Evolutionary conservation across 768 basidiomycete species (phyloP).

Genomic region (Boletus pseudo-olivaceus): DNA sequence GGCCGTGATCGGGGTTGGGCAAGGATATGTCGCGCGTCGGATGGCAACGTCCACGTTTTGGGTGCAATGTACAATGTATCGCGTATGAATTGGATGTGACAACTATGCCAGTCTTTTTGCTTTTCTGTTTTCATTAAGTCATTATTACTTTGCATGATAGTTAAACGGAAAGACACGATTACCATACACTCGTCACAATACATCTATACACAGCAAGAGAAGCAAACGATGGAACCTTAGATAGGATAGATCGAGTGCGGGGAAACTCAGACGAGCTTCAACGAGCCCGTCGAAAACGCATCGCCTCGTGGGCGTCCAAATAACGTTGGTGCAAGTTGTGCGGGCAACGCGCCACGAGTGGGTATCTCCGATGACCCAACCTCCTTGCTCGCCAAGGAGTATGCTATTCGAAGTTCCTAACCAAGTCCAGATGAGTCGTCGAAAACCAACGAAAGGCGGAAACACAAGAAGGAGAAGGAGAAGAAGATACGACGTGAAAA

Average conservation of each 20-base stretch:
- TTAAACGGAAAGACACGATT: background rate
- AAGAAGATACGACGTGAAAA: background rate
- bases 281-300: conserved; percentile 26
- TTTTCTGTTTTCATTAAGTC: background rate
- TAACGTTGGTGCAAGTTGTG: conserved; percentile 20
- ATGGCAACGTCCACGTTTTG: background rate
- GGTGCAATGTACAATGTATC: conserved; percentile 9
- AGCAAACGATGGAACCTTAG: background rate
- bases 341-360: conserved; percentile 22
- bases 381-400: conserved; percentile 39
- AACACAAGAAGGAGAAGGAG: background rate
- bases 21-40: background rate
- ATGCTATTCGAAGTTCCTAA: conserved; percentile 53
- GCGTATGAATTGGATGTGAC: background rate
- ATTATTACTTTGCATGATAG: background rate
- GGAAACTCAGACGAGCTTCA: conserved; percentile 13
- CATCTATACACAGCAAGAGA: background rate
- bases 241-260: background rate
- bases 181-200: background rate
- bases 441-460: background rate
- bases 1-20: background rate
- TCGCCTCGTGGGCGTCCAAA: conserved; percentile 33
- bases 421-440: background rate
- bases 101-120: background rate
- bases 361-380: conserved; percentile 40